phyloP scores from a whole-genome alignment of 306 rosid genomes.

The Mucuna pruriens region DNA sequence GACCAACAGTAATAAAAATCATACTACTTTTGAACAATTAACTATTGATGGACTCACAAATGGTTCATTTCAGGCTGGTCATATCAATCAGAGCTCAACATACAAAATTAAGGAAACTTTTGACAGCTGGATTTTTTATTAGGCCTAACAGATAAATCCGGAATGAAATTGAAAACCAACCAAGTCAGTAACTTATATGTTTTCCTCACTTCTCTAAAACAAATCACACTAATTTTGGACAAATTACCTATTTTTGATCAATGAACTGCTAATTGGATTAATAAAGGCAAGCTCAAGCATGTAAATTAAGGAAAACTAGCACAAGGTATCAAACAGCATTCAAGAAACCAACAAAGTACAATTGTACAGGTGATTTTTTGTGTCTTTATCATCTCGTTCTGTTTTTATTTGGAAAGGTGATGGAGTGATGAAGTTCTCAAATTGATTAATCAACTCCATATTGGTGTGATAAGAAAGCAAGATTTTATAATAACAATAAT shows the following conservation, averaged over 20 bases:
- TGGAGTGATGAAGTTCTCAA: background rate
- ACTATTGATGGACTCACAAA: background rate
- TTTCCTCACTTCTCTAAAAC: background rate
- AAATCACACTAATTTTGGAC: background rate
- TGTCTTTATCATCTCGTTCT: background rate
- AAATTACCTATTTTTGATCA: background rate
- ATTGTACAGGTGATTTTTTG: background rate
- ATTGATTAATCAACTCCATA: conserved; percentile 1
- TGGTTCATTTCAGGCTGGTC: background rate
- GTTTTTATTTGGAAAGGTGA: background rate
- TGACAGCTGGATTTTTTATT: background rate
- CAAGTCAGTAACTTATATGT: background rate
- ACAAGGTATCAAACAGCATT: background rate
- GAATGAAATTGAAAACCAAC: background rate
- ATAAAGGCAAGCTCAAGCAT: background rate
- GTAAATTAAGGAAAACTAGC: background rate
- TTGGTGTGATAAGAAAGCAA: conserved; percentile 13
- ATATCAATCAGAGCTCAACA: background rate
- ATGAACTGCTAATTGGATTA: background rate
- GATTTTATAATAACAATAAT: background rate
- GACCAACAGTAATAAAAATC: background rate
- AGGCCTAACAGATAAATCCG: background rate
- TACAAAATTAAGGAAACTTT: background rate
- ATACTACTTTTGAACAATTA: background rate
- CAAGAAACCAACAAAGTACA: conserved; percentile 5